Conservation (phyloP, 306 rosid species). For the Pyrus pyrifolia region DNA sequence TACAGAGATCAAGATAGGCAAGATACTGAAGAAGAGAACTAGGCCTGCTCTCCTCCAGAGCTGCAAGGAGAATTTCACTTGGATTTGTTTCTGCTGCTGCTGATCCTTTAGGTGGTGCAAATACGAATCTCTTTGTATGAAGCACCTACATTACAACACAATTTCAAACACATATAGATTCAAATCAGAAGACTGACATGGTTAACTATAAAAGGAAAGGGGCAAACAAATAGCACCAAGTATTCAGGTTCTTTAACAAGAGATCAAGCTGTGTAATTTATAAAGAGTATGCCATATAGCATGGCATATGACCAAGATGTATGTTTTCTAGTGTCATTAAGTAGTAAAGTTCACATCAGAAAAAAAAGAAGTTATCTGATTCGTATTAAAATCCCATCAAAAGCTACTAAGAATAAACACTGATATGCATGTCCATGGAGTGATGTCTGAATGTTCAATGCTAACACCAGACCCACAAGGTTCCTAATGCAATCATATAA, state of each 20-base stretch:
- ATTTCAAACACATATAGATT: slow-evolving; percentile 18
- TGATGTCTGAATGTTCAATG: background rate
- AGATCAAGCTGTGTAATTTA: background rate
- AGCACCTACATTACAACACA: slow-evolving; percentile 54
- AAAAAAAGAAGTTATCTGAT: background rate
- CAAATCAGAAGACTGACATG: slow-evolving; percentile 2
- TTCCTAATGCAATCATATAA: background rate
- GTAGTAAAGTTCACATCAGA: background rate
- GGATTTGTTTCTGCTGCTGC: slow-evolving; percentile 99
- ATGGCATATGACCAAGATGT: background rate
- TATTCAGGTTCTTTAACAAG: background rate
- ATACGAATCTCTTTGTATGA: slow-evolving; percentile 69
- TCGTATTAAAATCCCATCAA: background rate
- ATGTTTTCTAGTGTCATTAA: background rate
- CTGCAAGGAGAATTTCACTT: slow-evolving; percentile 80
- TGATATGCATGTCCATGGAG: background rate
- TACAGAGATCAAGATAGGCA: slow-evolving; percentile 89
- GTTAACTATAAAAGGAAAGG: slow-evolving; percentile 13
- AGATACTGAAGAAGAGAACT: slow-evolving; percentile 81
- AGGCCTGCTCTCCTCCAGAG: slow-evolving; percentile 79
- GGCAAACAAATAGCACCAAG: background rate
- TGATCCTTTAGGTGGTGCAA: slow-evolving; percentile 97
- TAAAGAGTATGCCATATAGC: background rate
- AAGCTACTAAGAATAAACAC: background rate
- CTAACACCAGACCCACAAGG: background rate